These are phyloP conservation scores for Cardiospermum halicacabum DNA, from an alignment of 345 rosid genomes.

Conservation along the genomic window DNA sequence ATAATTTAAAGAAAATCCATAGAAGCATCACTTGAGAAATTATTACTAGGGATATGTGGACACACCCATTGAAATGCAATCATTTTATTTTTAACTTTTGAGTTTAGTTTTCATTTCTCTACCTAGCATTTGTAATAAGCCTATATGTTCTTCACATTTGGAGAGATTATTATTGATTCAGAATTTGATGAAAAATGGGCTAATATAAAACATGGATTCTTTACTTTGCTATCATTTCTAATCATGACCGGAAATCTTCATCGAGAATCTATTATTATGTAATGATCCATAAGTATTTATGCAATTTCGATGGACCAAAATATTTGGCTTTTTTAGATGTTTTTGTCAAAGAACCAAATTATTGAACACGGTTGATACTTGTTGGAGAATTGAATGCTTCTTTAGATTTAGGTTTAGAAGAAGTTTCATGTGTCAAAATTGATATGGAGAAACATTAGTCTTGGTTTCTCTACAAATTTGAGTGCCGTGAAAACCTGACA, in stretches of 20 bases:
- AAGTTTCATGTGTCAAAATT: background rate
- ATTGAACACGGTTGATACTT: constrained; percentile 1
- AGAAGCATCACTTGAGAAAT: constrained; percentile 22
- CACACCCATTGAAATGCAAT: constrained; percentile 15
- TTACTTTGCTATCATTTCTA: constrained; percentile 9
- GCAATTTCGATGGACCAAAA: background rate
- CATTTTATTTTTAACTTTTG: constrained; percentile 16
- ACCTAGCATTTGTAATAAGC: background rate
- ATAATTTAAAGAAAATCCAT: constrained; percentile 10
- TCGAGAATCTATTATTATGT: constrained; percentile 15
- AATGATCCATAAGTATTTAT: background rate
- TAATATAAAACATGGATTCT: background rate
- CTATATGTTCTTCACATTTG: background rate
- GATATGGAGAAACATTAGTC: background rate
- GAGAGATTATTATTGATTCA: background rate
- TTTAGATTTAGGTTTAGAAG: background rate
- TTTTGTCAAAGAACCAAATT: background rate
- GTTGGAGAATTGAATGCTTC: background rate
- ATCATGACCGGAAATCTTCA: constrained; percentile 14
- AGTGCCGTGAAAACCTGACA: no score
- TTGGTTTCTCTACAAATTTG: no score
- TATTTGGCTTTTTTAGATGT: background rate
- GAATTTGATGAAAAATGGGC: background rate
- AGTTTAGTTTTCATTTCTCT: constrained; percentile 11
- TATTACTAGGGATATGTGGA: constrained; percentile 25